Evolutionary conservation across 768 basidiomycete genomes (phyloP), one percentile per base, ranked within the genome.

Genomic region (Tremella fuciformis): DNA sequence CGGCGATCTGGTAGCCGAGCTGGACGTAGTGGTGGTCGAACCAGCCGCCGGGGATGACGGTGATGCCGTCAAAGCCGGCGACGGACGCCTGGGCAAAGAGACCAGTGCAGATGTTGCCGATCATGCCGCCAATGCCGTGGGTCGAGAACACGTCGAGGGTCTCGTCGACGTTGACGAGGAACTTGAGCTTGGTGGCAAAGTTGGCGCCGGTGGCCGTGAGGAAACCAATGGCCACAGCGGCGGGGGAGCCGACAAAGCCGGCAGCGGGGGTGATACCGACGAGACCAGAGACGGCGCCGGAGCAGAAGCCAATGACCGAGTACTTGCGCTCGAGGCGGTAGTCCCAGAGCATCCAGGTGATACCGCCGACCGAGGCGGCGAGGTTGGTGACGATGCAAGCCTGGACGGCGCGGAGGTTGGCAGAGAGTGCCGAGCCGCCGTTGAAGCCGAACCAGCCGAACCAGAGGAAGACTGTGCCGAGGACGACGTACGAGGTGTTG

Each of bases 251-350:
- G 38, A 94, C 80, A 76, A 79, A 92, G 34, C 92, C 91, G 13
- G 87, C 86, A 9, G 88, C 86, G 9, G 92, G 91, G 13, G 91
- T 93, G 44, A 89, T 89, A 37, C 88, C 88, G 52, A 92, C 90
- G n/a, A 77, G 60, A 44, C 89, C 91, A 21, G 89, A 87, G 61
- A 94, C 88, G 18, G 89, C 89, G 21, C 91, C 91, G 0, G 84
- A 89, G 78, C 92, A 94, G 76, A 96, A 88, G 26, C 90, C 89
- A 65, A 94, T 89, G 83, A 91, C 91, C 29, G 83, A 88, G 81
- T 84, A 91, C 76, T 89, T 88, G 54, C 84, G 80, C 75, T 90
- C 88, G 56, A 88, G 80, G 34, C 89, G 80, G 74, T 82, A 91
- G 78, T 91, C 89, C 56, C 88, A 80, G 34, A 76, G 50, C 69